Evolutionary conservation across 306 rosid genomes (phyloP).

Genomic region (Cucurbita maxima): DNA sequence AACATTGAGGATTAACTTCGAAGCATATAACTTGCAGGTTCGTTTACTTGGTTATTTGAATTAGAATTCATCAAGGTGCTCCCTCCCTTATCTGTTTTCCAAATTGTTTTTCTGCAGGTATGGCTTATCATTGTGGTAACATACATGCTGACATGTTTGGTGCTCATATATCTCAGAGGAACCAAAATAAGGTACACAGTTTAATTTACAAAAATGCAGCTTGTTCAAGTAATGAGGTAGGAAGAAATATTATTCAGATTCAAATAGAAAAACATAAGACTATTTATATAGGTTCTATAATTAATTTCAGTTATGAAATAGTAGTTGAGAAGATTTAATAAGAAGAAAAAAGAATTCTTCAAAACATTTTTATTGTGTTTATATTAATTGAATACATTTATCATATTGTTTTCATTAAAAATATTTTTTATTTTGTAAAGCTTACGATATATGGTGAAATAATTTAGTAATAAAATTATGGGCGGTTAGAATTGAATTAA

Average conservation of each 20-base stretch:
- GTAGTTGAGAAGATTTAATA: background rate
- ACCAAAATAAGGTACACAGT: background rate
- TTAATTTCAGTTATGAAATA: background rate
- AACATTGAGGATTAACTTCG: background rate
- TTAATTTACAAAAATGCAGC: background rate
- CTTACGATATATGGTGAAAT: background rate
- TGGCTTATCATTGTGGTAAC: background rate
- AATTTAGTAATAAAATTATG: background rate
- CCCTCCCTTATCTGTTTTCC: background rate
- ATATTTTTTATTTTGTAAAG: background rate
- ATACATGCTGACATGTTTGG: background rate
- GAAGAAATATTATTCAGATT: background rate
- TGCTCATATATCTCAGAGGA: background rate
- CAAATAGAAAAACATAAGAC: background rate
- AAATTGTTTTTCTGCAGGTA: background rate
- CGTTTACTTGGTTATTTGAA: background rate
- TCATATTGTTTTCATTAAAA: background rate
- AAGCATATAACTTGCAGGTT: slow-evolving; percentile 2
- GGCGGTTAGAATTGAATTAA: no score
- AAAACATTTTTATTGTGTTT: background rate
- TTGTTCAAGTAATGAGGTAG: background rate
- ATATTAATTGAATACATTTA: background rate
- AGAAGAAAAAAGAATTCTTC: background rate
- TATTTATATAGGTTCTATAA: background rate
- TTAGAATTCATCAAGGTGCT: background rate